Evolutionary conservation across 2,329 filamentous ascomycete genomes (phyloP).

Genomic region (Colletotrichum brevisporum): DNA sequence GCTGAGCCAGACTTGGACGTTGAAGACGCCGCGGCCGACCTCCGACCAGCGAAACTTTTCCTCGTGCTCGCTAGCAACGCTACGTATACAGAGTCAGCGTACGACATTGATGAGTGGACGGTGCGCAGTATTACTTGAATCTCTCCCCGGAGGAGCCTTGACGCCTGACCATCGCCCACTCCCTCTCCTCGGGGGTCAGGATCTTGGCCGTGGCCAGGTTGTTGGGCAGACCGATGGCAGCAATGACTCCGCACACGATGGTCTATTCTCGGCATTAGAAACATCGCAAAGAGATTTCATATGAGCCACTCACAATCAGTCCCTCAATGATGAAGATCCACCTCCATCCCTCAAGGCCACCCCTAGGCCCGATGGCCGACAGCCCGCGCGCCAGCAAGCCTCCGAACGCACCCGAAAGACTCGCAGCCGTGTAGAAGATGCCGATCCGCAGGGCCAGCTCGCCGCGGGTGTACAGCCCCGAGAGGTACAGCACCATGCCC

Average conservation of each 20-base stretch:
- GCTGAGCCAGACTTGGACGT: slow-evolving; percentile 74
- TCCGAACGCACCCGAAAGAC: slow-evolving; percentile 75
- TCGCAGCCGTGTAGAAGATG: slow-evolving; percentile 77
- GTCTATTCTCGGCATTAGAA: slow-evolving; percentile 57
- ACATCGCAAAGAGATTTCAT: neutral
- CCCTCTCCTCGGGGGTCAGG: slow-evolving; percentile 65
- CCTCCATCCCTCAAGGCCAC: slow-evolving; percentile 69
- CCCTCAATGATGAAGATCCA: slow-evolving; percentile 76
- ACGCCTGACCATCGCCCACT: slow-evolving; percentile 62
- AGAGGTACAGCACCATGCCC: slow-evolving; percentile 78
- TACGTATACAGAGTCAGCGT: no score
- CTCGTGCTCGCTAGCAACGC: slow-evolving; percentile 46
- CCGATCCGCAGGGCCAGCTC: slow-evolving; percentile 76
- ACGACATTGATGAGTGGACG: no score
- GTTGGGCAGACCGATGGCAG: slow-evolving; percentile 70
- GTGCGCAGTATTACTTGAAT: slow-evolving; percentile 45
- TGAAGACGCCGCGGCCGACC: slow-evolving; percentile 72
- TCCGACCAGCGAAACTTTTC: slow-evolving; percentile 74
- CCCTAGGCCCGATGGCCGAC: slow-evolving; percentile 69
- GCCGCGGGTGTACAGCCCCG: slow-evolving; percentile 70
- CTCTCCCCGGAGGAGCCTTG: slow-evolving; percentile 52
- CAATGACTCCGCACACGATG: slow-evolving; percentile 64
- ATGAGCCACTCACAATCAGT: slow-evolving; percentile 56
- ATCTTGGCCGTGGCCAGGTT: slow-evolving; percentile 67
- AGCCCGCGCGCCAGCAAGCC: slow-evolving; percentile 74